Evolutionary conservation across 352 stramenopile genomes (phyloP), one percentile per base, ranked within the genome.

Genomic region (Thalassiosira exigua): DNA sequence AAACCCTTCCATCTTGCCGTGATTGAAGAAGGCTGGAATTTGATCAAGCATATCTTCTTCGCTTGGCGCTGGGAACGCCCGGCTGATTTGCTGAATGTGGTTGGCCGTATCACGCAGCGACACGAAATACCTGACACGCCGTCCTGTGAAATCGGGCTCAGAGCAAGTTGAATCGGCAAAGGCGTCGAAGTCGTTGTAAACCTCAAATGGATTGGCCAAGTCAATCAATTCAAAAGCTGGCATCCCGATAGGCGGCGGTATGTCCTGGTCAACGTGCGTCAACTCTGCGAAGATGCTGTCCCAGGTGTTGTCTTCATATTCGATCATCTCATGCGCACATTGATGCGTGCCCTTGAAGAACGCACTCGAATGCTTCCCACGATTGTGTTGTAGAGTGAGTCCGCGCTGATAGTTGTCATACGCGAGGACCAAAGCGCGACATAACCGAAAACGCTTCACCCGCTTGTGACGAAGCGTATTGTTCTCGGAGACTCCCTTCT

Each of bases 371-470:
- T 73, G 64, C 0, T 29, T 48, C 22, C 64, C 64, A 2, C 64
- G 12, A 14, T 73, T 48, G 17, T 73, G 22, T 24, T 64, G 22
- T 7, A 73, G 24, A 5, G 1, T 62, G 3, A 64, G 11, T n/a
- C 50, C 64, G 17, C 21, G 27, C 27, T 73, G 64, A 56, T 54
- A 73, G 42, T 73, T 73, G 17, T 73, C 33, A n/a, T 73, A 73
- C 17, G n/a, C 12, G 17, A 64, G 29, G 11, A 64, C 41, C 2
- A 62, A 1, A 21, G 64, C 64, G 1, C 9, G 19, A 11, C 12
- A 53, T 12, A 24, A 19, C 4, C 32, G 21, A 1, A 73, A 32
- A 1, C 51, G 7, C 14, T 7, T 14, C 14, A 7, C 7, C 7
- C 14, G 2, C 17, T 56, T 52, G 9, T 62, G 3, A 21, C 9